These are phyloP conservation scores for Fragaria nilgerrensis DNA, from an alignment of 306 rosid species.

Conservation along the genomic window DNA sequence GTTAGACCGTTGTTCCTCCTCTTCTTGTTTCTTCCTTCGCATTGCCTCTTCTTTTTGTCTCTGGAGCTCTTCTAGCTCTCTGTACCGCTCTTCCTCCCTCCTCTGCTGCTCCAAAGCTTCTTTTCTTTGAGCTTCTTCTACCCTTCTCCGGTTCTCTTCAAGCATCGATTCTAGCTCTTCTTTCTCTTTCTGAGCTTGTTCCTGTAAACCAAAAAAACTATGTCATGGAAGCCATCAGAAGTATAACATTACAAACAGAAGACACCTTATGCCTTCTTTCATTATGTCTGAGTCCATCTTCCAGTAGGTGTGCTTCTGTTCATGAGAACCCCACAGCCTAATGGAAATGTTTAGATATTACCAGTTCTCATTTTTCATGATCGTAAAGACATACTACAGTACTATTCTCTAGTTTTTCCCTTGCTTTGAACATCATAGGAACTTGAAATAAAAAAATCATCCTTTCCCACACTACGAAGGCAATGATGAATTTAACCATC, in stretches of 20 bases:
- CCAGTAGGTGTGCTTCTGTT: too few relatives aligned
- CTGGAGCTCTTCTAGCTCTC: slow-evolving; percentile 96
- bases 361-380: neutral
- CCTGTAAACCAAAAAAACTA: slow-evolving; percentile 39
- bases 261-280: neutral
- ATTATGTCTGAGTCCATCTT: too few relatives aligned
- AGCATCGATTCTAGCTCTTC: slow-evolving; percentile 91
- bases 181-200: slow-evolving; percentile 75
- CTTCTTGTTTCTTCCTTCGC: slow-evolving; percentile 84
- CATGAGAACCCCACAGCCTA: neutral
- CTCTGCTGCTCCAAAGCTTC: slow-evolving; percentile 88
- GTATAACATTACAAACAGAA: neutral
- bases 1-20: slow-evolving; percentile 76
- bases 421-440: neutral
- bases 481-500: neutral
- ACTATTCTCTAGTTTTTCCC: neutral
- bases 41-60: slow-evolving; percentile 92
- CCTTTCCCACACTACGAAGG: neutral
- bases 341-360: neutral
- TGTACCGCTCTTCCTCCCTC: slow-evolving; percentile 91
- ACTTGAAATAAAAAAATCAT: neutral
- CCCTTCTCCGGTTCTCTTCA: slow-evolving; percentile 87
- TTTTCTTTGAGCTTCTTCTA: slow-evolving; percentile 85
- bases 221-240: neutral
- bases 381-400: neutral